Evolutionary conservation across 495 filamentous ascomycete genomes (phyloP), one percentile per base, ranked within the genome.

Genomic region (Stereocaulon alpinum): DNA sequence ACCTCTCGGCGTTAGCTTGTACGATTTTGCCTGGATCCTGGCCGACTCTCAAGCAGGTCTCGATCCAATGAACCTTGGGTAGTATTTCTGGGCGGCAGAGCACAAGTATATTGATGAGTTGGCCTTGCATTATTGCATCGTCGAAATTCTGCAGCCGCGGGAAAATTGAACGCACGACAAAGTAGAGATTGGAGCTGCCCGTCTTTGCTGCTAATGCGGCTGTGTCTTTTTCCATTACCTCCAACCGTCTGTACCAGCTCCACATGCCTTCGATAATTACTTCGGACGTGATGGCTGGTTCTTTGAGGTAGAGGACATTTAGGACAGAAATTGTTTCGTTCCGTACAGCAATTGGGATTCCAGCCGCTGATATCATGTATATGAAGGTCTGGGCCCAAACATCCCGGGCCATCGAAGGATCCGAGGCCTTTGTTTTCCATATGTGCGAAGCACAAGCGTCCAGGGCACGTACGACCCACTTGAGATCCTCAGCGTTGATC

Each of bases 371-470:
- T 40, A 95, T 79, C n/a, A 85, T 68, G 65, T 85, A 96, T 27
- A 96, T 83, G 50, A 93, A 82, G 0, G 86, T 82, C 66, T 93
- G 85, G 15, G 84, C 84, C 92, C 93, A 96, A 2, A 80, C 78
- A 53, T 78, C 70, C 60, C 76, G 71, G 22, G 69, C 62, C 24
- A 69, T 61, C 24, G 72, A 67, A 56, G 76, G 71, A 2, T 69
- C 62, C 15, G 59, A 63, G 22, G 64, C 43, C 30, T 73, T 71
- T 41, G 63, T 42, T 18, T 73, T 72, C 34, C 70, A 69, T 12
- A 76, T 59, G 2, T 74, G 71, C 9, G 75, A 68, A 6, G 84
- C 74, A 34, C 86, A 74, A 30, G 83, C 80, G 10, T 78, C 71
- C 50, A 98, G 77, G 42, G 87, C 83, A 56, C 86, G 81, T 40